Conservation (phyloP, 1,284 basidiomycete genomes). For the Volvariella volvacea region DNA sequence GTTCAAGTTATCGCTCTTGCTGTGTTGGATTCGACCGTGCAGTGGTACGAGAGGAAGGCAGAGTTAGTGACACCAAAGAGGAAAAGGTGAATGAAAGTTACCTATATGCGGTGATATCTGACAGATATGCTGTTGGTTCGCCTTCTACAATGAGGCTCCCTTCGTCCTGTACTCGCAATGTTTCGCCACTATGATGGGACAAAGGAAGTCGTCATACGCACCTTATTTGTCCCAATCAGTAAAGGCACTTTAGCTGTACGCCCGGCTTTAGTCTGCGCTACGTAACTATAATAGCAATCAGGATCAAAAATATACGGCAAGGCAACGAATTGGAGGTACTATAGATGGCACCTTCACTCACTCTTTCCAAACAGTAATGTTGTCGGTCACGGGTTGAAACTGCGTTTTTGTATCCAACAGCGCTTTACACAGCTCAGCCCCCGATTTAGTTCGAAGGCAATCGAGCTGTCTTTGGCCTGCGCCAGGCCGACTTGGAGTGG, state of each 20-base stretch:
- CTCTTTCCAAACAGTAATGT: conserved; percentile 36
- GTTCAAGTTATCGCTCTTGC: conserved; percentile 36
- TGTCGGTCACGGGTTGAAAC: conserved; percentile 38
- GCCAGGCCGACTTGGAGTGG: no score
- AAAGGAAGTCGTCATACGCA: conserved; percentile 4
- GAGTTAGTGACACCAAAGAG: no score
- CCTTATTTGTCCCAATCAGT: conserved; percentile 35
- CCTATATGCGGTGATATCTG: conserved; percentile 29
- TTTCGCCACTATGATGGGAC: background rate
- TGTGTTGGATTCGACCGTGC: conserved; percentile 13
- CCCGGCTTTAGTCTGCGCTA: conserved; percentile 26
- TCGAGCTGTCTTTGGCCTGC: conserved; percentile 26
- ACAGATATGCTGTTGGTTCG: conserved; percentile 33
- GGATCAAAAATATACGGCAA: no score
- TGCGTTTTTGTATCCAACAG: conserved; percentile 29
- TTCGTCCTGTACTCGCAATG: conserved; percentile 35
- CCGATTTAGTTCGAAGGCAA: conserved; percentile 30
- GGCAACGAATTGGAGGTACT: background rate
- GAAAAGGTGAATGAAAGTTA: conserved; percentile 9
- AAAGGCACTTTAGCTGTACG: conserved; percentile 32
- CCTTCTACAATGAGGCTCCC: conserved; percentile 35
- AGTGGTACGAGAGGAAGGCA: background rate
- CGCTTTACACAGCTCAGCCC: conserved; percentile 22
- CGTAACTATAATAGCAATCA: conserved; percentile 22
- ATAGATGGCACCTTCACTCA: conserved; percentile 9